Evolutionary conservation across 2,329 filamentous ascomycete genomes (phyloP).

Genomic region (Cryphonectria naterciae): DNA sequence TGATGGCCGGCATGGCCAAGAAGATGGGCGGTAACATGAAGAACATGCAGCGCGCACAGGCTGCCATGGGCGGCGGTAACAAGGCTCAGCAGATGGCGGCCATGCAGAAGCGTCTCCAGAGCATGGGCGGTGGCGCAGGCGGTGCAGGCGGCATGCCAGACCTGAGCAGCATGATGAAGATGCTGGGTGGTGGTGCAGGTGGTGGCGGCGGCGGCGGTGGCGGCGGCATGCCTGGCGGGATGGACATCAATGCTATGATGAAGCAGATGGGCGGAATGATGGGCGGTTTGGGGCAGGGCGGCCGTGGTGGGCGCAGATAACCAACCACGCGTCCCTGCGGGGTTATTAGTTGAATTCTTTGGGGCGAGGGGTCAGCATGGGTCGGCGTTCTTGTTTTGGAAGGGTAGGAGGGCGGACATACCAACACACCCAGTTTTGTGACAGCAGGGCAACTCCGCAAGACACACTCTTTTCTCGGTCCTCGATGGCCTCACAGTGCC

Average conservation of each 20-base stretch:
- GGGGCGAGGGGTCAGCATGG: constrained; percentile 15
- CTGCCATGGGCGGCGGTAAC: constrained; percentile 87
- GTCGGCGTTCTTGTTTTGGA: constrained; percentile 3
- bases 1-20: constrained; percentile 99
- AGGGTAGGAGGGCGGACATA: constrained; percentile 4
- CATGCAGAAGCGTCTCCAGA: constrained; percentile 94
- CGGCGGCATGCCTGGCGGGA: constrained; percentile 70
- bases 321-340: background rate
- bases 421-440: background rate
- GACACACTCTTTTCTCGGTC: background rate
- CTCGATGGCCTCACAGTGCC: background rate
- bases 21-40: constrained; percentile 98
- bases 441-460: background rate
- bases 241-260: constrained; percentile 39
- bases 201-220: constrained; percentile 62
- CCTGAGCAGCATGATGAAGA: constrained; percentile 87
- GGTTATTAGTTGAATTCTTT: background rate
- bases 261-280: constrained; percentile 59
- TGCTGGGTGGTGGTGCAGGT: constrained; percentile 69
- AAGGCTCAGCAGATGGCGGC: constrained; percentile 92
- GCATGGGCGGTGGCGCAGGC: constrained; percentile 78
- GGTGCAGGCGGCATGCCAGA: constrained; percentile 75
- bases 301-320: constrained; percentile 25
- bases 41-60: constrained; percentile 93
- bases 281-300: constrained; percentile 32